Evolutionary conservation across 345 rosid genomes (phyloP).

Genomic region (Jatropha curcas): DNA sequence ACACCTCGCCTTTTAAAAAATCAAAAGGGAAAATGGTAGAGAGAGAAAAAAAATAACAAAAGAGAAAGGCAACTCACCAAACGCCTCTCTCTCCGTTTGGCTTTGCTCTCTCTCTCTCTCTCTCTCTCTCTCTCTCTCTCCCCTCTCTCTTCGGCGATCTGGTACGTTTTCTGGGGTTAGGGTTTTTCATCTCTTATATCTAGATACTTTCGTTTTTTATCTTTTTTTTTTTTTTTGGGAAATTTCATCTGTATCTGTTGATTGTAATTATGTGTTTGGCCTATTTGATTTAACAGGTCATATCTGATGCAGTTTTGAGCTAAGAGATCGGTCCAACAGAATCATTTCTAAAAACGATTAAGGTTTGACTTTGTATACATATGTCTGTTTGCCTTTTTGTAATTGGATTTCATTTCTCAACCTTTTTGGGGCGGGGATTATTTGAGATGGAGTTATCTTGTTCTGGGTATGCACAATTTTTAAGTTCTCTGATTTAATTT

Average conservation of each 20-base stretch:
- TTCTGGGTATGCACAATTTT: not conserved
- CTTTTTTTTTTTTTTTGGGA: not conserved
- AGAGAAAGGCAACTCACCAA: not conserved
- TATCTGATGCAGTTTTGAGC: constrained; percentile 33
- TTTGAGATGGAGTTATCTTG: not conserved
- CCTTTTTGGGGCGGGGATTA: too few relatives aligned
- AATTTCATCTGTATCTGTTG: not conserved
- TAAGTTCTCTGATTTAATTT: not conserved
- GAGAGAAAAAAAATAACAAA: not conserved
- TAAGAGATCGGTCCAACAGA: constrained; percentile 25
- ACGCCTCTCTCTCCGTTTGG: constrained; percentile 13
- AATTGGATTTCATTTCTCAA: too few relatives aligned
- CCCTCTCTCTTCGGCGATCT: constrained; percentile 34
- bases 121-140: constrained; percentile 7
- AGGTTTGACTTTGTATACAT: constrained; percentile 12
- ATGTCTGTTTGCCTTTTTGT: not conserved
- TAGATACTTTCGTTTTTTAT: not conserved
- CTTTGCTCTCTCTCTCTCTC: constrained; percentile 10
- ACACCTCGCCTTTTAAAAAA: constrained; percentile 16
- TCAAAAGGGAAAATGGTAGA: not conserved
- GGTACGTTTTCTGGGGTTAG: constrained; percentile 36
- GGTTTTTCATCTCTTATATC: constrained; percentile 18
- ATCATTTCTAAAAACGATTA: constrained; percentile 9
- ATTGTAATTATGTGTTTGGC: not conserved
- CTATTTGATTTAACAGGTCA: constrained; percentile 20